Evolutionary conservation across 306 rosid species (phyloP).

Genomic region (Vicia sativa): DNA sequence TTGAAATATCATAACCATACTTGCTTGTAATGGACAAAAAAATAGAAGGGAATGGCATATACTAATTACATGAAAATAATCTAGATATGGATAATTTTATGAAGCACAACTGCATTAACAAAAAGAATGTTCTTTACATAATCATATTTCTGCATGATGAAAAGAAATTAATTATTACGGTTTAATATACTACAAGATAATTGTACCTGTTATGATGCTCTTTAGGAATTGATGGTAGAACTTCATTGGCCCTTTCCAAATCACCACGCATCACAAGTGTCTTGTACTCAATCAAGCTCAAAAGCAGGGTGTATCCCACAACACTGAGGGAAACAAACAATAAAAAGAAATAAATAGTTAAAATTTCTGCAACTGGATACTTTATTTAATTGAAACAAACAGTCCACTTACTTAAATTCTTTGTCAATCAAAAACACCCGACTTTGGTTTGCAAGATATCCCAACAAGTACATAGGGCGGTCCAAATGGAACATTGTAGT

Average conservation of each 20-base stretch:
- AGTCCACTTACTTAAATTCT: constrained; percentile 87
- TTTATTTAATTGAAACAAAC: constrained; percentile 34
- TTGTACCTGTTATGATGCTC: constrained; percentile 92
- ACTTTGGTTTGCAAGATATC: constrained; percentile 97
- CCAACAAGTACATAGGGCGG: constrained; percentile 98
- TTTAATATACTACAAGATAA: constrained; percentile 1
- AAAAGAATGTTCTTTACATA: constrained; percentile 30
- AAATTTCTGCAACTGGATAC: constrained; percentile 10
- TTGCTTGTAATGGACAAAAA: constrained; percentile 21
- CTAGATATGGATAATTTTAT: constrained; percentile 5
- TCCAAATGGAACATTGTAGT: constrained; percentile 99
- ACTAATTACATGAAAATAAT: constrained; percentile 19
- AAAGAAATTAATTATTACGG: constrained; percentile 23
- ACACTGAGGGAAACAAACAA: constrained; percentile 63
- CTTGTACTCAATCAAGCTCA: constrained; percentile 94
- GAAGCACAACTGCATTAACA: constrained; percentile 17
- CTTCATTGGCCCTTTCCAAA: constrained; percentile 82
- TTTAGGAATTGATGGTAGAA: constrained; percentile 91
- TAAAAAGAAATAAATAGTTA: constrained; percentile 24
- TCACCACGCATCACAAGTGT: constrained; percentile 99
- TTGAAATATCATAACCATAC: constrained; percentile 34
- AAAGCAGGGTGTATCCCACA: constrained; percentile 90
- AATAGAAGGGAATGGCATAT: constrained; percentile 5
- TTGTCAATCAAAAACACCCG: constrained; percentile 95
- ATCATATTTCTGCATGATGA: constrained; percentile 26